These are phyloP conservation scores for Mycena vitilis DNA, from an alignment of 768 basidiomycete genomes.

Conservation along the genomic window DNA sequence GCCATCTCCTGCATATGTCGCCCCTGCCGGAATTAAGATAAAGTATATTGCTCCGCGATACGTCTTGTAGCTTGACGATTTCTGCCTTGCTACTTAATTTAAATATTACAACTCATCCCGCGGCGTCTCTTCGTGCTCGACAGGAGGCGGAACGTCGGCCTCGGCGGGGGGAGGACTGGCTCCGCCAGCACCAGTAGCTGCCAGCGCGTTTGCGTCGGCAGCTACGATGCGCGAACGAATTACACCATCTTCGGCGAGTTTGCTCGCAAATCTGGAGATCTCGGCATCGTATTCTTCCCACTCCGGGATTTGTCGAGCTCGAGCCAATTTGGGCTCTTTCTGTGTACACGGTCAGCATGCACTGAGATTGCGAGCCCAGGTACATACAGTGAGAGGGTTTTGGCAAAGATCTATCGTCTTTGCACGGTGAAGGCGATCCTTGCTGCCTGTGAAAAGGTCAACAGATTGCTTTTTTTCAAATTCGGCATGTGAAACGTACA, in stretches of 20 bases:
- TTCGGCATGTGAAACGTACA: constrained; percentile 62
- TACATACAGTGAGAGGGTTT: constrained; percentile 89
- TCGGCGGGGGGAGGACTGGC: not conserved
- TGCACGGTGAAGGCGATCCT: constrained; percentile 81
- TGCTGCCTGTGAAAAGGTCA: constrained; percentile 66
- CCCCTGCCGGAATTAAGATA: no score
- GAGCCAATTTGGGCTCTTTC: constrained; percentile 97
- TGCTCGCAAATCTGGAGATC: constrained; percentile 84
- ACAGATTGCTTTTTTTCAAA: not conserved
- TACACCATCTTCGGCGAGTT: constrained; percentile 75
- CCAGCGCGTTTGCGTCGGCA: constrained; percentile 77
- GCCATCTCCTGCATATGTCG: no score
- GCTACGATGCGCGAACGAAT: constrained; percentile 76
- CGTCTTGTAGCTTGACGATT: no score
- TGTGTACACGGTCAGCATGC: constrained; percentile 47
- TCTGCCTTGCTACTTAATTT: not conserved
- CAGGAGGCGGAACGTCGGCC: not conserved
- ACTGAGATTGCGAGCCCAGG: not conserved
- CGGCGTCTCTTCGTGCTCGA: constrained; percentile 14
- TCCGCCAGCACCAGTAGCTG: constrained; percentile 46
- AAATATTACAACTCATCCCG: constrained; percentile 36
- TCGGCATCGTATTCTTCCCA: constrained; percentile 96
- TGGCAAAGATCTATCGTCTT: constrained; percentile 97
- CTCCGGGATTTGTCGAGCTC: constrained; percentile 95
- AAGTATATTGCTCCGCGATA: no score